Percentiles rank a stretch among this genome's conserved stretches.
These are phyloP conservation scores for Aspergillus intermedius DNA, from an alignment of 2,329 filamentous ascomycete species.

Conservation along the genomic window DNA sequence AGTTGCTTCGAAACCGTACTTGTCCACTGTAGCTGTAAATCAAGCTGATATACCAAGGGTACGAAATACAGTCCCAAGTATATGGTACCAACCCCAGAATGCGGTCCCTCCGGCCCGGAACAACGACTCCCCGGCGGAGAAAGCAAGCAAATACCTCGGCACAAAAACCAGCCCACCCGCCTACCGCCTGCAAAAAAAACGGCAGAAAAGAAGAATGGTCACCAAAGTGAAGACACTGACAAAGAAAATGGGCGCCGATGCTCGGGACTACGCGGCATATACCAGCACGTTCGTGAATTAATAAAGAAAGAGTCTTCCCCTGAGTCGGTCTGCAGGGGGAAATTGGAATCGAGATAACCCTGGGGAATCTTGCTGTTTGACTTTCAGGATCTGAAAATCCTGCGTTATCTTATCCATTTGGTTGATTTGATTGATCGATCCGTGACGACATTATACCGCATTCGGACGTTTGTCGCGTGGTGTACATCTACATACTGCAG, in stretches of 20 bases:
- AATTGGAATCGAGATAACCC: not conserved
- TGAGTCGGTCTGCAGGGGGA: not conserved
- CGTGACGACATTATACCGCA: too few relatives aligned
- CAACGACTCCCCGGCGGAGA: not conserved
- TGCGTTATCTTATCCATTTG: too few relatives aligned
- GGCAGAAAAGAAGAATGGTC: not conserved
- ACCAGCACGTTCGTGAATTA: constrained; percentile 27
- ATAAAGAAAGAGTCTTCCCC: not conserved
- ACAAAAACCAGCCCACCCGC: constrained; percentile 14
- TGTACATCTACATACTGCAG: too few relatives aligned
- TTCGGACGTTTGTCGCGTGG: too few relatives aligned
- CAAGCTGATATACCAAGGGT: too few relatives aligned
- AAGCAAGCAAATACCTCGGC: not conserved
- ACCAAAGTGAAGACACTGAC: not conserved
- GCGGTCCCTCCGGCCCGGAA: not conserved
- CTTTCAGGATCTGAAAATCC: not conserved
- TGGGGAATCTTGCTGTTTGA: not conserved
- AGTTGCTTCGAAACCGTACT: too few relatives aligned
- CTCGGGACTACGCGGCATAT: constrained; percentile 40
- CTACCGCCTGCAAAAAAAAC: constrained; percentile 1
- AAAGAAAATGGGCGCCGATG: constrained; percentile 15
- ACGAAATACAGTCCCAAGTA: too few relatives aligned
- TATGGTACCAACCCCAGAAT: not conserved
- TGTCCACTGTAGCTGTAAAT: too few relatives aligned
- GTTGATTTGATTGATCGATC: too few relatives aligned